These are phyloP conservation scores for Calocera viscosa DNA, from an alignment of 768 basidiomycete genomes.

Conservation along the genomic window DNA sequence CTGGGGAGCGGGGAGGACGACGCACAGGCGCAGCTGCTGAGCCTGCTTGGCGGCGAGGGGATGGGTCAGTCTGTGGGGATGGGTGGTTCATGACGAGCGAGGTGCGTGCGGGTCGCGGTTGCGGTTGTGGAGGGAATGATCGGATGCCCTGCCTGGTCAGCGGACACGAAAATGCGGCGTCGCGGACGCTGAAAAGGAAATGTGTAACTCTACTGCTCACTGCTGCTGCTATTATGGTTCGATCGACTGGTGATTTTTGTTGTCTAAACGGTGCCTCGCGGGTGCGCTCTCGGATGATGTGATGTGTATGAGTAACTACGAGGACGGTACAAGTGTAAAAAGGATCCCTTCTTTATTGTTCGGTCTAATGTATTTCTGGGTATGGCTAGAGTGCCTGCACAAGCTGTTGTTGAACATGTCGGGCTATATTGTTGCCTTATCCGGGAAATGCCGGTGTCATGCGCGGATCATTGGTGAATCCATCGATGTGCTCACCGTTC, in stretches of 20 bases:
- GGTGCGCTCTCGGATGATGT: no score
- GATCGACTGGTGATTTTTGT: not conserved
- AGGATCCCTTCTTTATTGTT: not conserved
- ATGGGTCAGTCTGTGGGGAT: not conserved
- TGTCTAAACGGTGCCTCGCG: no score
- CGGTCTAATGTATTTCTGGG: slow-evolving; percentile 4
- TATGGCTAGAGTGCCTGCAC: no score
- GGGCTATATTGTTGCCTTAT: not conserved
- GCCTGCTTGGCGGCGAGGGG: not conserved
- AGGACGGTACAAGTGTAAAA: no score
- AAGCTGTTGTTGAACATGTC: no score
- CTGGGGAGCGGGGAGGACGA: not conserved
- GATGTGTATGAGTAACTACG: no score
- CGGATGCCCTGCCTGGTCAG: slow-evolving; percentile 1
- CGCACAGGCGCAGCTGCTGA: not conserved
- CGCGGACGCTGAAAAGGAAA: not conserved
- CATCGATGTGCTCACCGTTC: not conserved
- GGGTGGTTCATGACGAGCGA: not conserved
- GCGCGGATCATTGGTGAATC: no score
- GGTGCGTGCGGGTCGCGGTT: not conserved
- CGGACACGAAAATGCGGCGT: not conserved
- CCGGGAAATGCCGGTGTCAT: not conserved
- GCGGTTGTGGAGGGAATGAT: not conserved
- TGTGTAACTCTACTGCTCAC: not conserved
- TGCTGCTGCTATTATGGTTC: not conserved